These are phyloP conservation scores for Daldinia eschscholtzii DNA, from an alignment of 2,329 filamentous ascomycete genomes.

Conservation along the genomic window DNA sequence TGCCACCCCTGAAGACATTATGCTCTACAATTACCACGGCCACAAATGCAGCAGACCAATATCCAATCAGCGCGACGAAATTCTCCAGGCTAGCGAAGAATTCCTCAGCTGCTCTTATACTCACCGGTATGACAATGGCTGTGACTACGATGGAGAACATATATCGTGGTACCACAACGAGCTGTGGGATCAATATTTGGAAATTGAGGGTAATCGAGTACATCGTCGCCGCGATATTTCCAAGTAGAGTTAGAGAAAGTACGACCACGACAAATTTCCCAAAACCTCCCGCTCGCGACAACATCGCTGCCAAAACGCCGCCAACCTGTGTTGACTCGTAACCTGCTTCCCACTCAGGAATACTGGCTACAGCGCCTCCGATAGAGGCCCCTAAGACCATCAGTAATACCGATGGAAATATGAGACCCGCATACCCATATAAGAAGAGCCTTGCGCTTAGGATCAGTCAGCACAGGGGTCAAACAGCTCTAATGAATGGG, in stretches of 20 bases:
- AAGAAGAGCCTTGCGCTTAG: constrained; percentile 59
- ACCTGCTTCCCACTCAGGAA: constrained; percentile 65
- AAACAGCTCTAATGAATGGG: background rate
- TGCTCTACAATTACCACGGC: constrained; percentile 62
- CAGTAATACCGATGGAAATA: constrained; percentile 67
- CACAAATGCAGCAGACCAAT: constrained; percentile 69
- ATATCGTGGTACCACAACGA: constrained; percentile 68
- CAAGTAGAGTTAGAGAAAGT: constrained; percentile 68
- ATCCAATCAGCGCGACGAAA: constrained; percentile 68
- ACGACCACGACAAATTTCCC: constrained; percentile 72
- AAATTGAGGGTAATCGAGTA: constrained; percentile 75
- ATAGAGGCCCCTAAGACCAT: constrained; percentile 76
- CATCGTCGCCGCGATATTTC: constrained; percentile 70
- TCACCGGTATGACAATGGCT: constrained; percentile 70
- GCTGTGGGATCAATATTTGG: constrained; percentile 70
- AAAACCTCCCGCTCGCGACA: constrained; percentile 68
- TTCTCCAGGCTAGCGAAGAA: constrained; percentile 71
- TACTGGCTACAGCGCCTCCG: constrained; percentile 67
- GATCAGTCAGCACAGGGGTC: constrained; percentile 24
- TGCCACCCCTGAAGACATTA: constrained; percentile 53
- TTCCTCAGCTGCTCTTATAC: constrained; percentile 65
- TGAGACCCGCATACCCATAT: constrained; percentile 69
- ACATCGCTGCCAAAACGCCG: constrained; percentile 71
- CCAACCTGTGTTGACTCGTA: constrained; percentile 68
- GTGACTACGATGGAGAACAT: constrained; percentile 70